These are phyloP conservation scores for Picochlorum sp. DNA, from an alignment of 139 green algal species.

Conservation along the genomic window DNA sequence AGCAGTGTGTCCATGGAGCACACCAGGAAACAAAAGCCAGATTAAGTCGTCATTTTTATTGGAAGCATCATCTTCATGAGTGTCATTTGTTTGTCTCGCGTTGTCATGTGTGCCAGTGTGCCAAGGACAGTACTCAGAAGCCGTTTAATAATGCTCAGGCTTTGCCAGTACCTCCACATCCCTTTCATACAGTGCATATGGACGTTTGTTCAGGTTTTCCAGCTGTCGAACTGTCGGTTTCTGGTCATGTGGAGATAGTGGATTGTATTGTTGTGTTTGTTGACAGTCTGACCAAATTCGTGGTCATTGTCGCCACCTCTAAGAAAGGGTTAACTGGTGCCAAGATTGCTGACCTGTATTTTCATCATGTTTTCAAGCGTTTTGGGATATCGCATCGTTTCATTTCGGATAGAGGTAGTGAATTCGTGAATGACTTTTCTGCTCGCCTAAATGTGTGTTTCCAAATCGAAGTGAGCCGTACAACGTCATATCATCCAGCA, in stretches of 20 bases:
- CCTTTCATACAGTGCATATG: slow-evolving; percentile 34
- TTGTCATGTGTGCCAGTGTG: not conserved
- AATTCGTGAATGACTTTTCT: not conserved
- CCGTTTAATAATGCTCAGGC: slow-evolving; percentile 6
- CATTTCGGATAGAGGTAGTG: slow-evolving; percentile 23
- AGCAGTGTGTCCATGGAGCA: no score
- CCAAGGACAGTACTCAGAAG: not conserved
- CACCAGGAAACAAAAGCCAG: no score
- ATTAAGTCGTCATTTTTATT: no score
- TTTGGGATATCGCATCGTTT: slow-evolving; percentile 16
- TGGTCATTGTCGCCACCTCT: not conserved
- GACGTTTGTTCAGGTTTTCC: slow-evolving; percentile 37
- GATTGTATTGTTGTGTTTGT: slow-evolving; percentile 43
- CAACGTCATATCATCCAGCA: slow-evolving; percentile 36
- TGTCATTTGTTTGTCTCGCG: not conserved
- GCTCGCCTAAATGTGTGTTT: slow-evolving; percentile 6
- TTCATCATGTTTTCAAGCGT: slow-evolving; percentile 16
- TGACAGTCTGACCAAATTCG: slow-evolving; percentile 45
- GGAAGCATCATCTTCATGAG: no score
- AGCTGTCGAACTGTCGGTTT: no score
- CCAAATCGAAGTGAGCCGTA: not conserved
- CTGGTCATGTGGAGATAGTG: not conserved
- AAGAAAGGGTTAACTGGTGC: slow-evolving; percentile 12
- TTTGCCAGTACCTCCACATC: slow-evolving; percentile 26
- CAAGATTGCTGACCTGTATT: slow-evolving; percentile 14